Base-by-base conservation (phyloP, 768 basidiomycete genomes). In the Collybiopsis confluens region DNA sequence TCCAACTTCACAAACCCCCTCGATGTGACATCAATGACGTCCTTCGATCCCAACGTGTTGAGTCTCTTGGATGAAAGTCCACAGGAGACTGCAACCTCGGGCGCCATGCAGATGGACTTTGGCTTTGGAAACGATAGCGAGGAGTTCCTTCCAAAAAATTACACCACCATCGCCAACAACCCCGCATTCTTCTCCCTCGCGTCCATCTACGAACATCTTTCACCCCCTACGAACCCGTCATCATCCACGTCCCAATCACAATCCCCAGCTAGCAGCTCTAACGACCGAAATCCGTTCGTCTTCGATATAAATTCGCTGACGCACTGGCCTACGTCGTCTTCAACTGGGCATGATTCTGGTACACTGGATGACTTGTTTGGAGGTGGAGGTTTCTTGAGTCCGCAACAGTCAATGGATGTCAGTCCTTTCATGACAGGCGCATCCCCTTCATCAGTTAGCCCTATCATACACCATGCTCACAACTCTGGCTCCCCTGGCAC, bases 161-260 rank as follows among this genome's bases (percentile, higher is more conserved):
- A 82, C 67, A 91, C 86, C 54, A 90, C 88, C 10, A 85, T 94
- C 54, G 90, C 90, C 46, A 84, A 78, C 69, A 92, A 92, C 58
- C 90, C 91, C 1, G 77, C 84, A 70, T 92, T 87, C 74, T 90
- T 88, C 74, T 89, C 90, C n/a, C 87, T 87, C 64, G 80, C 85
- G 15, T 78, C 82, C 18, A 68, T 71, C 6, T 82, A 79, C 58
- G 84, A 85, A 56, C 61, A 70, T 33, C 65, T 70, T 15, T 61
- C 71, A 10, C 65, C 70, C 13, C 58, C 64, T 24, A 56, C 54
- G 20, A 59, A 55, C 28, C 23, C 50, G 1, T 43, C 40, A 13
- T 43, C 58, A 41, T 49, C 59, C 23, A 56, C 61, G 54, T 40
- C 57, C 1, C 26, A 47, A 16, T 44, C 42, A 40, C 45, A 27